These are phyloP conservation scores for Nitzschia palea DNA, from an alignment of 108 stramenopile genomes.

Conservation along the genomic window DNA sequence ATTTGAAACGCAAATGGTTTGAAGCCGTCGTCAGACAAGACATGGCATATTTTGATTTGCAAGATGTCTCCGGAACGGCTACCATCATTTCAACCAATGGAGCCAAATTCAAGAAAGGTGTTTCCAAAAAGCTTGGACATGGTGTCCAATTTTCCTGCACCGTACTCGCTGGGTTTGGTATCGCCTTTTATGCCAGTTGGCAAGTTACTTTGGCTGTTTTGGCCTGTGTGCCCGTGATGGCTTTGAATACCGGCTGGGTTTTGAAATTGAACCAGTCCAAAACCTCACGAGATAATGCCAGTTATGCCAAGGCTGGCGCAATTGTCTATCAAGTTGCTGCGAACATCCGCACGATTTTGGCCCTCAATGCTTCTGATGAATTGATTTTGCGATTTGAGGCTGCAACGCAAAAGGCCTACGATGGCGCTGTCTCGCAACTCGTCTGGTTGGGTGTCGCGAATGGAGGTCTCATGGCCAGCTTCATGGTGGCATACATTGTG, in stretches of 20 bases:
- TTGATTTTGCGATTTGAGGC: conserved; percentile 38
- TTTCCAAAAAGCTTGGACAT: conserved; percentile 41
- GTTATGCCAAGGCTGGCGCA: conserved; percentile 45
- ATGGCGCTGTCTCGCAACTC: conserved; percentile 28
- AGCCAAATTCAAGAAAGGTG: conserved; percentile 42
- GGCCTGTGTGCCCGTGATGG: conserved; percentile 46
- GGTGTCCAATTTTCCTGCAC: conserved; percentile 38
- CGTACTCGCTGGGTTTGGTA: conserved; percentile 38
- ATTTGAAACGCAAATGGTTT: conserved; percentile 45
- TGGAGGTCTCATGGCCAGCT: conserved; percentile 45
- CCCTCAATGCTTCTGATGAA: conserved; percentile 46
- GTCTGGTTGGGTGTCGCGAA: conserved; percentile 47
- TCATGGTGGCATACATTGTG: conserved; percentile 26
- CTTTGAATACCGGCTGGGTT: conserved; percentile 21
- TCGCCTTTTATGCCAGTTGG: conserved; percentile 48
- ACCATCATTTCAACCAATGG: conserved; percentile 45
- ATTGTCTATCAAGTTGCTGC: conserved; percentile 46
- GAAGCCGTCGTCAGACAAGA: conserved; percentile 56
- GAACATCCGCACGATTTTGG: conserved; percentile 50
- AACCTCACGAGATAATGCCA: conserved; percentile 33
- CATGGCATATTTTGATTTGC: conserved; percentile 56
- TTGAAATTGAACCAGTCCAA: conserved; percentile 41
- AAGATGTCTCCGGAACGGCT: conserved; percentile 49
- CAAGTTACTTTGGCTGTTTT: conserved; percentile 35
- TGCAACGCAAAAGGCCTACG: conserved; percentile 42